These are phyloP conservation scores for Stemphylium beticola DNA, from an alignment of 2,329 filamentous ascomycete genomes.

Conservation along the genomic window DNA sequence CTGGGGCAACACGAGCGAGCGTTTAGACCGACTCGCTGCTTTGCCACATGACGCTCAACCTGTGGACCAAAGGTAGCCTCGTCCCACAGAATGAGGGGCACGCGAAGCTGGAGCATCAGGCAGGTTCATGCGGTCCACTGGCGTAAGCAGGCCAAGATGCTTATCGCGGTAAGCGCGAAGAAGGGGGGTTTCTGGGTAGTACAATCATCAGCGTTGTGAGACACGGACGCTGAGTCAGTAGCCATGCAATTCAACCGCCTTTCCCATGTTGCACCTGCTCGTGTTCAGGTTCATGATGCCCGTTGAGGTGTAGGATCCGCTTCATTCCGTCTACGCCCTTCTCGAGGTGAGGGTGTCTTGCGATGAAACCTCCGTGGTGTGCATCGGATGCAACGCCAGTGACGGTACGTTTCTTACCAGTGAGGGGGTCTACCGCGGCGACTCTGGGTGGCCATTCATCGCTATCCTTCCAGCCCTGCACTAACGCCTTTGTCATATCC, in stretches of 20 bases:
- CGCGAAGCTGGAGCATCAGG: neutral
- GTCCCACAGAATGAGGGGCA: neutral
- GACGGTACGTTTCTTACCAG: conserved; percentile 45
- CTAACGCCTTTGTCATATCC: conserved; percentile 80
- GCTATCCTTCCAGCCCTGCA: conserved; percentile 89
- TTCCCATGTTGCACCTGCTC: conserved; percentile 13
- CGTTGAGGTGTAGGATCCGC: conserved; percentile 51
- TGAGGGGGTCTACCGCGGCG: conserved; percentile 55
- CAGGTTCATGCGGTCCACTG: neutral
- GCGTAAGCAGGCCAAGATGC: neutral
- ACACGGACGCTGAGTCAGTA: neutral
- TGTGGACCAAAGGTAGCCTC: neutral
- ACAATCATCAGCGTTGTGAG: conserved; percentile 1
- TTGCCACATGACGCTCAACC: too few species aligned
- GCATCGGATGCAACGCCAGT: conserved; percentile 17
- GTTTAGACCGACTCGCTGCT: too few species aligned
- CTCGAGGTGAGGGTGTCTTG: conserved; percentile 50
- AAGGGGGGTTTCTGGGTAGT: neutral
- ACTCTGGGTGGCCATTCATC: conserved; percentile 86
- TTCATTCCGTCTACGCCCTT: conserved; percentile 54
- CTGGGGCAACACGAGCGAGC: too few species aligned
- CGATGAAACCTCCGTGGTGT: conserved; percentile 39
- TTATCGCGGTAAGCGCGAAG: neutral
- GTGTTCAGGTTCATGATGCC: conserved; percentile 14
- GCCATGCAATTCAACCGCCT: conserved; percentile 10